Evolutionary conservation across 2,329 filamentous ascomycete genomes (phyloP), one percentile per base, ranked within the genome.

Genomic region (Trichoderma sp.): DNA sequence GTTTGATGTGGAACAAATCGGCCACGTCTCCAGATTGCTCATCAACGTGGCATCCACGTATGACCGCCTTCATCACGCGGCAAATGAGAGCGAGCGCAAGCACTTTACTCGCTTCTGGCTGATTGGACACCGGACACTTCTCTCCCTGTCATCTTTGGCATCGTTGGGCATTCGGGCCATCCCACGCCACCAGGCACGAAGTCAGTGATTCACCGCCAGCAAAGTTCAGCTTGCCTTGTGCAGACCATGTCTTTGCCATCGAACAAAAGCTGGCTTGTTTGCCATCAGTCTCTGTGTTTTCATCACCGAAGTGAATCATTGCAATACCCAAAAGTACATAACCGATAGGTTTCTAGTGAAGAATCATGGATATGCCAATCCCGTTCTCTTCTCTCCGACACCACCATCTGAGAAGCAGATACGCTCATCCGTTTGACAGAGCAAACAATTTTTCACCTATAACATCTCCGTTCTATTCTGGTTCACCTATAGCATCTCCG

Each of bases 241-340:
- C 50, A 65, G 47, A 63, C 15, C 8, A 30, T 17, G 13, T 20
- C 26, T 47, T 47, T 17, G 5, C 17, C 28, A 30, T 23, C 58
- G 32, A 20, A 20, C 55, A 50, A 30, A 36, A 36, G n/a, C 57
- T 55, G 47, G 70, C 55, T 3, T 23, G 12, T 47, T 50, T 55
- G 36, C 28, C 43, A 17, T 47, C 30, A 20, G 8, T 11, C 8
- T 58, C 23, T 23, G 7, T 1, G 15, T 39, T 30, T 39, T 15
- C n/a, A n/a, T 63, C 32, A 26, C 26, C n/a, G 17, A 57, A 20
- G 55, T 71, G 70, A 71, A 71, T 71, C 70, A 71, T 68, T 58
- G 34, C 58, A 39, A 32, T 13, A 4, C 28, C 28, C 4, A 68
- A 17, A 58, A 26, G 57, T 71, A 71, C 64, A 68, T 71, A 71